Conservation (phyloP, 2,329 filamentous ascomycete species). For the Zymoseptoria ardabiliae region DNA sequence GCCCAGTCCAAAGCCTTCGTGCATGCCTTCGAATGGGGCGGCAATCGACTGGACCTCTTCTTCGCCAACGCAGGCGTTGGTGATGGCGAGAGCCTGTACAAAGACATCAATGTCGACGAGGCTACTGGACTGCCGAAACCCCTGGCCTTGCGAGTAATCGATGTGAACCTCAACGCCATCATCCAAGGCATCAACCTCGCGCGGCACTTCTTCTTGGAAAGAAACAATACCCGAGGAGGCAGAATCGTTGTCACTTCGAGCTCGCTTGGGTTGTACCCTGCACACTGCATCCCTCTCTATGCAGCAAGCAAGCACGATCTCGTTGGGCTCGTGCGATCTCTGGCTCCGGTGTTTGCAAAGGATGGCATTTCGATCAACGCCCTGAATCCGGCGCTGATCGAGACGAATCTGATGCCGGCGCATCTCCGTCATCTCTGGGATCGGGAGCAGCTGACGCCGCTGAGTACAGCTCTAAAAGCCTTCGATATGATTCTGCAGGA, state of each 20-base stretch:
- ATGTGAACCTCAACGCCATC: slow-evolving; percentile 36
- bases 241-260: slow-evolving; percentile 34
- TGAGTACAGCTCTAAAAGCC: slow-evolving; percentile 30
- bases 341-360: slow-evolving; percentile 22
- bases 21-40: slow-evolving; percentile 35
- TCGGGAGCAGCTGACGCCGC: slow-evolving; percentile 30
- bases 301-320: slow-evolving; percentile 19
- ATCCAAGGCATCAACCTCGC: slow-evolving; percentile 38
- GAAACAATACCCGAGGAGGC: slow-evolving; percentile 30
- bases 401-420: slow-evolving; percentile 28
- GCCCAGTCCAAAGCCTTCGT: slow-evolving; percentile 35
- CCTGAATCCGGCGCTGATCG: slow-evolving; percentile 31
- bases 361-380: slow-evolving; percentile 33
- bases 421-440: slow-evolving; percentile 25
- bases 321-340: slow-evolving; percentile 28
- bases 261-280: slow-evolving; percentile 14
- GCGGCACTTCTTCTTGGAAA: slow-evolving; percentile 35
- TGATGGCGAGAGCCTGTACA: slow-evolving; percentile 34
- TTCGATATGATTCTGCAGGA: slow-evolving; percentile 30
- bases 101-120: slow-evolving; percentile 27
- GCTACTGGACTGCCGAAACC: slow-evolving; percentile 23
- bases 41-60: slow-evolving; percentile 35
- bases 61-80: slow-evolving; percentile 40
- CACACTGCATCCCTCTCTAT: slow-evolving; percentile 17
- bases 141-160: slow-evolving; percentile 33